phyloP scores from a whole-genome alignment of 164 flowering plant species.

The Vitis rotundifolia region DNA sequence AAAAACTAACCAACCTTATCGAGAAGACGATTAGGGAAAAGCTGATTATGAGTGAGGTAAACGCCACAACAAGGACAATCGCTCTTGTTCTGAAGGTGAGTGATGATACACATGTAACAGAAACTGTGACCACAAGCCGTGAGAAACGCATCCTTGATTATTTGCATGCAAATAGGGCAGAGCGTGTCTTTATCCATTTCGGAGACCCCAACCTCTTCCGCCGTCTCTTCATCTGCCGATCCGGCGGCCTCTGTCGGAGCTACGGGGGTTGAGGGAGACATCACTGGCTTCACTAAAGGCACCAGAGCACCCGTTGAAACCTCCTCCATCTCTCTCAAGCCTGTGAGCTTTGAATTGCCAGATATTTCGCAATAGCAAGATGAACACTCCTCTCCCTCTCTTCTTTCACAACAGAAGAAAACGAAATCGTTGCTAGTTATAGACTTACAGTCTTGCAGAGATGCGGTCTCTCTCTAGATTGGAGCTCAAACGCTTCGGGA shows the following conservation, averaged over 20 bases:
- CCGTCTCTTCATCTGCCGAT: slow-evolving; percentile 5
- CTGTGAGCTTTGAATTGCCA: neutral
- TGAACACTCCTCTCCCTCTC: too few species aligned
- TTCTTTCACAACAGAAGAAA: too few species aligned
- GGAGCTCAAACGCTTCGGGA: too few species aligned
- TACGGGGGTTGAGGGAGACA: slow-evolving; percentile 11
- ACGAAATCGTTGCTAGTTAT: too few species aligned
- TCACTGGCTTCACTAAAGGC: slow-evolving; percentile 58
- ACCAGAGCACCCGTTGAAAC: slow-evolving; percentile 56
- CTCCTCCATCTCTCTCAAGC: slow-evolving; percentile 32
- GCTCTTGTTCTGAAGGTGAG: slow-evolving; percentile 85
- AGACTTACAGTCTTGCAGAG: too few species aligned
- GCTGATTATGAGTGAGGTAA: slow-evolving; percentile 57
- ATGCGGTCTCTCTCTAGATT: too few species aligned
- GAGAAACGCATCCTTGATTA: slow-evolving; percentile 87
- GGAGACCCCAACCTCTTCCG: slow-evolving; percentile 12
- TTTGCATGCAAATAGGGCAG: slow-evolving; percentile 97
- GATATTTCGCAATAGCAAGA: too few species aligned
- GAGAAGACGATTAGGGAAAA: slow-evolving; percentile 86
- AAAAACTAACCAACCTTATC: slow-evolving; percentile 60
- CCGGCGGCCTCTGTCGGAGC: slow-evolving; percentile 6
- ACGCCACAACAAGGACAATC: slow-evolving; percentile 94
- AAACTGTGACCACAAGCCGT: slow-evolving; percentile 96
- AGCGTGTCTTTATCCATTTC: slow-evolving; percentile 71
- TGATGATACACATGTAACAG: slow-evolving; percentile 93